Evolutionary conservation across 441 rosid genomes (phyloP), one percentile per base, ranked within the genome.

Genomic region (Monsonia emarginata): DNA sequence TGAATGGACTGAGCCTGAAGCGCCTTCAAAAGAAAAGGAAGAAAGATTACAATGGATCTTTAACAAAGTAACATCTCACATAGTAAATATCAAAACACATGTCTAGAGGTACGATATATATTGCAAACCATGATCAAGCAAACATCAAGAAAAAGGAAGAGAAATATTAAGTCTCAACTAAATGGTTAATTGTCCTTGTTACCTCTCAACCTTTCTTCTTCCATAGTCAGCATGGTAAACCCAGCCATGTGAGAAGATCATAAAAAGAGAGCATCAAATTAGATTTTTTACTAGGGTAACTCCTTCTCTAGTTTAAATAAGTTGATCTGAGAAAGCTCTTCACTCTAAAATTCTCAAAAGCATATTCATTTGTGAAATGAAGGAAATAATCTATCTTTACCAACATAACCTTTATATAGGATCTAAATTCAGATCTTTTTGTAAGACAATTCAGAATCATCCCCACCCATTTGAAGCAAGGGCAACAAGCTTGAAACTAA

Each of bases 1-100:
- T 75, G 80, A 69, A 82, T 74, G 65, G 85, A 80, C 68, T 82
- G 79, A 67, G 85, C 80, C 75, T 85, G 95, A 80, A 91, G 66
- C 34, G 86, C 95, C 98, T 94, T 40, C 3, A 40, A 7, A 40
- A 40, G 46, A 40, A 13, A 40, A 40, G 46, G 46, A 40, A 0
- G 46, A 40, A 40, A 40, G 46, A 40, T 40, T 40, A 40, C 2
- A 40, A 48, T 48, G 22, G 56, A 18, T 48, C 9, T 18, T 48
- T 8, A 18, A 48, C 56, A 48, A 48, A 48, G 8, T 19, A 48
- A 5, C 56, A 48, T 2, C 24, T 48, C 24, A 48, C 24, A 48
- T 19, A 16, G 9, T 48, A 18, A 4, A 19, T 4, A 19, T 48
- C 24, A 48, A 18, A 48, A 19, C 16, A 24, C 56, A 48, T 48